Conservation (phyloP, 495 filamentous ascomycete species). For the Durotheca rogersii region DNA sequence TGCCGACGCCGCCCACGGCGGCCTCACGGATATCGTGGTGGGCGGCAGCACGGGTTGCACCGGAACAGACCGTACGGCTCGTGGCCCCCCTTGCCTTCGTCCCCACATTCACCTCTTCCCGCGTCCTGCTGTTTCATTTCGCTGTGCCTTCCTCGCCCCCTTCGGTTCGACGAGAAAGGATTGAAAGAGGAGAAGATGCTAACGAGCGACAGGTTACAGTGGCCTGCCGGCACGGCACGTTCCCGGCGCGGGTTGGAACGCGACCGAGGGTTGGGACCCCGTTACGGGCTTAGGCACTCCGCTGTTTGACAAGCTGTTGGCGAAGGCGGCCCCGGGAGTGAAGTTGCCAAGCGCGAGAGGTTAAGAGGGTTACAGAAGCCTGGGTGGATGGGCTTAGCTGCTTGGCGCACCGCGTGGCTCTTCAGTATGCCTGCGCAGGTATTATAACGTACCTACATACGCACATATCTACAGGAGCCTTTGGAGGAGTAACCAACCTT, state of each 20-base stretch:
- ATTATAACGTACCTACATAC: too few species aligned
- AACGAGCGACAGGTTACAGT: slow-evolving; percentile 21
- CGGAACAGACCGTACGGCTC: slow-evolving; percentile 31
- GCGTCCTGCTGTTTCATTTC: too few species aligned
- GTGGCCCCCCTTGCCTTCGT: background rate
- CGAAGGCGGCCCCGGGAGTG: slow-evolving; percentile 17
- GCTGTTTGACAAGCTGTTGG: slow-evolving; percentile 37
- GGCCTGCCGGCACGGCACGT: slow-evolving; percentile 39
- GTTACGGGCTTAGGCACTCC: slow-evolving; percentile 42
- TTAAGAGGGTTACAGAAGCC: background rate
- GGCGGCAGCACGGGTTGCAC: slow-evolving; percentile 58
- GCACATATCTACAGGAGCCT: too few species aligned
- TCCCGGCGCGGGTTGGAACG: slow-evolving; percentile 62
- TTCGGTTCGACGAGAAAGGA: too few species aligned
- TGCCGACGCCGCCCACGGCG: slow-evolving; percentile 40
- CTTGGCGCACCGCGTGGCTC: too few species aligned
- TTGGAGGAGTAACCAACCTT: too few species aligned
- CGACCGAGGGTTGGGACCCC: slow-evolving; percentile 53
- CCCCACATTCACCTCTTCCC: too few species aligned
- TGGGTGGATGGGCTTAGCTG: slow-evolving; percentile 5
- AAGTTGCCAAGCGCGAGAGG: slow-evolving; percentile 10
- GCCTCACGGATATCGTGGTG: slow-evolving; percentile 58
- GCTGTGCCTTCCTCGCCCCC: too few species aligned
- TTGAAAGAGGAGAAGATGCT: background rate
- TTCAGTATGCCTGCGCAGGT: too few species aligned